Evolutionary conservation across 2,329 filamentous ascomycete genomes (phyloP), one percentile per base, ranked within the genome.

Genomic region (Fusarium acutatum): DNA sequence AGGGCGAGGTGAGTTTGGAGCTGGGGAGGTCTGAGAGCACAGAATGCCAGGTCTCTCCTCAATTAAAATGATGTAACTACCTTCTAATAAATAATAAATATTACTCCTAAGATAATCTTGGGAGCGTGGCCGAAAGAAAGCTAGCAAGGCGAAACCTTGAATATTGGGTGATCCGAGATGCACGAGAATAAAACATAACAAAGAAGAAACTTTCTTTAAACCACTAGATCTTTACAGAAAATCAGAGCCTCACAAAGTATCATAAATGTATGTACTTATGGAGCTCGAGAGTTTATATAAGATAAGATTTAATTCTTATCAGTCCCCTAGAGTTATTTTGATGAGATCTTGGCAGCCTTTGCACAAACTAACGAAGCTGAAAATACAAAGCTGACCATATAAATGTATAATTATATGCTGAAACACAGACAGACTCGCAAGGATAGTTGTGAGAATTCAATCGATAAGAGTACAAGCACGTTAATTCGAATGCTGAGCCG

Each of bases 161-260:
- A 6, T 50, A 24, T 50, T 34, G 4, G 0, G 9, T 2, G 0
- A 34, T 6, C 9, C 6, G 9, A 50, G 6, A 34, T 13, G 6
- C 13, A 24, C 3, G 1, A 20, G 3, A 11, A 34, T 0, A 7
- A n/a, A n/a, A 15, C 6, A 24, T 0, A 5, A 7, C 22, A 24
- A 24, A 8, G 12, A 30, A 34, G 17, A 34, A 8, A 15, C 6
- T 3, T 6, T 34, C 17, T 24, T 11, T 8, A 8, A 20, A 7
- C 9, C 0, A 15, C 47, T 6, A 6, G 0, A 11, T 12, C 12
- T 6, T 3, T 20, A 4, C 10, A 11, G 2, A 0, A 2, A 24
- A 34, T 24, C 5, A 34, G 12, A 24, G 0, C 2, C 9, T 2
- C 14, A 4, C 1, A 6, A 14, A 50, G 5, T 0, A 24, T 14